phyloP scores from a whole-genome alignment of 179 eudicot genomes.

The Silene noctiflora region DNA sequence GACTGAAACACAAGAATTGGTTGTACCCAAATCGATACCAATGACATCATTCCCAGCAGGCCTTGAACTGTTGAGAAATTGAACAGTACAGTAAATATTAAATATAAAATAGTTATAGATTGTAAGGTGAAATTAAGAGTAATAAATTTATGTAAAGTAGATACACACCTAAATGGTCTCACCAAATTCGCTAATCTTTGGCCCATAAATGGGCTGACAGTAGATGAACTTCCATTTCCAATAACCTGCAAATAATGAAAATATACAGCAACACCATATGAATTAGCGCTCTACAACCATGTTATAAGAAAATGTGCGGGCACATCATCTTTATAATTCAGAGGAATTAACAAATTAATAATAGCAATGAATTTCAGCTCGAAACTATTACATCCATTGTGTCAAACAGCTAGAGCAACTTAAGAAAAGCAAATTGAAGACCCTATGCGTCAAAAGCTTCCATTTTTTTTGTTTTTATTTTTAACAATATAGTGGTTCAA shows the following conservation, averaged over 20 bases:
- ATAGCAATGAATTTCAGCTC: not conserved
- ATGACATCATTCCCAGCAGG: slow-evolving; percentile 80
- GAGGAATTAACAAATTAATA: not conserved
- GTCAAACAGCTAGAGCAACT: too few species aligned
- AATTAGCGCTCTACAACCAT: not conserved
- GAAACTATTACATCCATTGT: not conserved
- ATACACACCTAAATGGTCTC: slow-evolving; percentile 67
- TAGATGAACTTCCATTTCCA: slow-evolving; percentile 51
- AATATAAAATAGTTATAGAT: not conserved
- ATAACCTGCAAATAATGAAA: slow-evolving; percentile 37
- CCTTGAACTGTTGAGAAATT: slow-evolving; percentile 39
- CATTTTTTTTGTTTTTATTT: not conserved
- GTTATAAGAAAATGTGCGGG: not conserved
- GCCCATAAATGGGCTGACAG: slow-evolving; percentile 40
- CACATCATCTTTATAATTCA: not conserved
- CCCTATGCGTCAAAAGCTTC: too few species aligned
- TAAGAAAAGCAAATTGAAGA: too few species aligned
- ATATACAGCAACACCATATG: not conserved
- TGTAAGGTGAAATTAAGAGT: not conserved
- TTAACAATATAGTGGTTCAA: not conserved
- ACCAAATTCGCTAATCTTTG: slow-evolving; percentile 50
- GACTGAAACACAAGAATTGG: slow-evolving; percentile 85
- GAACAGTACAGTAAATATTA: not conserved
- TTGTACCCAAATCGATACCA: slow-evolving; percentile 91
- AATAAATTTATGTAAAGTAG: not conserved